Conservation (phyloP, 441 rosid genomes). For the Geranium incanum region DNA sequence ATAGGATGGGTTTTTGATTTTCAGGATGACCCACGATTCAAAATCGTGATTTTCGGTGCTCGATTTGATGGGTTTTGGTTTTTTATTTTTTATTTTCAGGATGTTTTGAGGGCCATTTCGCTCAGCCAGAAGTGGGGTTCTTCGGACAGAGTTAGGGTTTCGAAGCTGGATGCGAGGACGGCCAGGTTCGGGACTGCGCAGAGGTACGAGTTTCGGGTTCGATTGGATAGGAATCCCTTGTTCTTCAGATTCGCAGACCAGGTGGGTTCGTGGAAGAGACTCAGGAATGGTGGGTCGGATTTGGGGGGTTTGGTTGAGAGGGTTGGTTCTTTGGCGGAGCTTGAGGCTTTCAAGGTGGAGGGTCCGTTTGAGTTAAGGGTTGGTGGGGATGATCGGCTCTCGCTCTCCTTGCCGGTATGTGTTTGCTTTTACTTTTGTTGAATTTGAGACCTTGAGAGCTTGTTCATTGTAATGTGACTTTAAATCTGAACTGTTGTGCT, state of each 20-base stretch:
- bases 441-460: neutral
- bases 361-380: slow-evolving; percentile 66
- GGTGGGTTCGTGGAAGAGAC: slow-evolving; percentile 37
- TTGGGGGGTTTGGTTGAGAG: slow-evolving; percentile 33
- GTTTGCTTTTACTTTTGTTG: neutral
- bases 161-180: slow-evolving; percentile 37
- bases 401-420: slow-evolving; percentile 51
- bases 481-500: too few species aligned
- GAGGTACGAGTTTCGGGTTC: slow-evolving; percentile 56
- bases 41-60: neutral
- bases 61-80: neutral
- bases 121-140: slow-evolving; percentile 46
- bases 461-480: neutral
- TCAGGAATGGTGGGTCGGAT: slow-evolving; percentile 23
- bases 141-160: slow-evolving; percentile 28
- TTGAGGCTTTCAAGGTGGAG: slow-evolving; percentile 39
- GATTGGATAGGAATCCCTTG: slow-evolving; percentile 40
- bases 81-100: slow-evolving; percentile 33
- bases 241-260: slow-evolving; percentile 49
- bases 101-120: slow-evolving; percentile 52
- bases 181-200: slow-evolving; percentile 41
- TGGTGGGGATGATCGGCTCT: slow-evolving; percentile 30
- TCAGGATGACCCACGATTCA: neutral
- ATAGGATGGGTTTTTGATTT: neutral
- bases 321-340: slow-evolving; percentile 31